Evolutionary conservation across 1,284 basidiomycete species (phyloP), one percentile per base, ranked within the genome.

Genomic region (Lentinula novae-zelandiae): DNA sequence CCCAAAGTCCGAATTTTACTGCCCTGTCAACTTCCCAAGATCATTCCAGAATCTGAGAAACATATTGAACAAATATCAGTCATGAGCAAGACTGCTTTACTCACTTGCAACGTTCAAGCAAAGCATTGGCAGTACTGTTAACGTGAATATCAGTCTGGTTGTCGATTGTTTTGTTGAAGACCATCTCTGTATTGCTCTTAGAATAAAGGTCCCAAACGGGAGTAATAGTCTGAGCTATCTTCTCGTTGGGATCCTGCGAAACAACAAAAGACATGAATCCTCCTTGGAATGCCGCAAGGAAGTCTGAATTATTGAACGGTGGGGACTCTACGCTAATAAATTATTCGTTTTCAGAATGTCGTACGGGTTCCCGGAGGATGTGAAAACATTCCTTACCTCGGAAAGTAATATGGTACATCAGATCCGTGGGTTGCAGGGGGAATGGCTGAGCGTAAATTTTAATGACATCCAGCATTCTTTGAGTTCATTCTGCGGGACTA

Each of bases 181-280:
- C 38, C 67, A 67, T 67, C 58, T 67, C 65, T 15, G 48, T 60
- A 5, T 53, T 50, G 6, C 38, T 58, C 10, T 48, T 51, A 5
- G 51, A 40, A 59, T 63, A 67, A 2, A 27, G 36, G 13, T 44
- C 48, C 67, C 68, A 68, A n/a, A 7, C 10, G 0, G 71, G 70
- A 13, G 69, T 69, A 52, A 70, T 65, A 10, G 61, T 65, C 1
- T 60, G 36, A 12, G 63, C 53, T 31, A 66, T 38, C 31, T 70
- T 65, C 22, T 44, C 49, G 53, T 72, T 72, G 1, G 69, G 71
- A 62, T 70, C 49, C 39, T 62, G 49, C 12, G 57, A 65, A 15
- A 66, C 58, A 5, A 63, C 67, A 49, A 71, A 61, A 22, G 56
- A 58, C 15, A 69, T n/a, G 64, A 72, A 71, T 1, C 64, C 61